Percentiles rank a stretch among this genome's conserved stretches.
phyloP scores from a whole-genome alignment of 106 monocot species.

The Alisma plantagoaquatica region DNA sequence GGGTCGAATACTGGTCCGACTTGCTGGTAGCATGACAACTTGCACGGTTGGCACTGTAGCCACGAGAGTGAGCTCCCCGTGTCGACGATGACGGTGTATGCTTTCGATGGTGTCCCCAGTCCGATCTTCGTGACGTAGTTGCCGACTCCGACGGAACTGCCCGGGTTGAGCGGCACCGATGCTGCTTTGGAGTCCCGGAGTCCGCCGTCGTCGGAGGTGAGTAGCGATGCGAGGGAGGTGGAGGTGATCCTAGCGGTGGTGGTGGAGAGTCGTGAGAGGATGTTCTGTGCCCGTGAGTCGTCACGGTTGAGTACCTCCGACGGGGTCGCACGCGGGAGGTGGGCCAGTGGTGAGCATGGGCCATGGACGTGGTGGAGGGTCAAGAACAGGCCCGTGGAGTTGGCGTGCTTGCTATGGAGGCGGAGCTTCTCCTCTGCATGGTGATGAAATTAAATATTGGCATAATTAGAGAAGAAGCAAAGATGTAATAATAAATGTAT shows the following conservation, averaged over 20 bases:
- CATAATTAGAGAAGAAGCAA: too few species aligned
- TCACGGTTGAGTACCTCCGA: slow-evolving; percentile 51
- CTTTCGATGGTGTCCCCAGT: slow-evolving; percentile 61
- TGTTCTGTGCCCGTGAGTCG: slow-evolving; percentile 26
- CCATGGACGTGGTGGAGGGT: slow-evolving; percentile 55
- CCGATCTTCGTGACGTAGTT: slow-evolving; percentile 67
- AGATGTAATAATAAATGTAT: too few species aligned
- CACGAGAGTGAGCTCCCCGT: slow-evolving; percentile 87
- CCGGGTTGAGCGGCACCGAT: slow-evolving; percentile 29
- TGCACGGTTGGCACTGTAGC: slow-evolving; percentile 90
- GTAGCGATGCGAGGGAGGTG: too few species aligned
- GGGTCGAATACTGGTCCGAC: slow-evolving; percentile 65
- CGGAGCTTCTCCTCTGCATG: too few species aligned
- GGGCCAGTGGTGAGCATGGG: slow-evolving; percentile 46
- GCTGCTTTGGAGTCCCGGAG: too few species aligned
- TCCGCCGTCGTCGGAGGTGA: slow-evolving; percentile 3
- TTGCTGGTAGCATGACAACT: slow-evolving; percentile 39
- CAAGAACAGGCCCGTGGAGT: slow-evolving; percentile 31
- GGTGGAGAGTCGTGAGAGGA: slow-evolving; percentile 28
- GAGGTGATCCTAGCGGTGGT: too few species aligned
- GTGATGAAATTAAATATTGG: too few species aligned
- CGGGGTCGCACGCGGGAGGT: slow-evolving; percentile 9
- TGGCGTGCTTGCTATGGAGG: too few species aligned
- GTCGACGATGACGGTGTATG: slow-evolving; percentile 70
- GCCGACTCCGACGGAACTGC: slow-evolving; percentile 38